phyloP scores from a whole-genome alignment of 257 asterid genomes.

The Cordia subcordata region DNA sequence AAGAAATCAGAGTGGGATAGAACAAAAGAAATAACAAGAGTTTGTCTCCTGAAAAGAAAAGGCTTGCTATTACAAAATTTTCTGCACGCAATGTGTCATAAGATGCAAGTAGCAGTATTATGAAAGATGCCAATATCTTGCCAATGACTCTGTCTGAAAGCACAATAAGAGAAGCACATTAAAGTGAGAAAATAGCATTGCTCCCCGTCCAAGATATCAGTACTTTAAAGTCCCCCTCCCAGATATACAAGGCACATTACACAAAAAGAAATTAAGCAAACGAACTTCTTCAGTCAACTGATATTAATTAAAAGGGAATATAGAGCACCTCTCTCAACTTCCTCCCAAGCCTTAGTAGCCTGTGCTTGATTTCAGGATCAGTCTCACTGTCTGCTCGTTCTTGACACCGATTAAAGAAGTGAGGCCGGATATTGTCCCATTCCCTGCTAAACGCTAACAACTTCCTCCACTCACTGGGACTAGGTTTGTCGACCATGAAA shows the following conservation, averaged over 20 bases:
- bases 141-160: too few species aligned
- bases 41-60: too few species aligned
- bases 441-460: slow-evolving; percentile 75
- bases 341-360: slow-evolving; percentile 69
- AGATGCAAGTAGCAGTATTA: too few species aligned
- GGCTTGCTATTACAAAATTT: too few species aligned
- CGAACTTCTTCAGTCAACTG: slow-evolving; percentile 9
- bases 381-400: slow-evolving; percentile 57
- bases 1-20: too few species aligned
- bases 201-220: background rate
- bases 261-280: slow-evolving; percentile 1
- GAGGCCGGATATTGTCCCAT: slow-evolving; percentile 76
- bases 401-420: slow-evolving; percentile 72
- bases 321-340: slow-evolving; percentile 80
- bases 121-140: too few species aligned
- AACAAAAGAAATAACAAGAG: too few species aligned
- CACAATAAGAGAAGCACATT: too few species aligned
- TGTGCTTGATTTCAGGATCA: slow-evolving; percentile 79
- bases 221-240: background rate
- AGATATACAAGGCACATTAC: background rate
- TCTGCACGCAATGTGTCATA: too few species aligned
- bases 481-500: slow-evolving; percentile 85
- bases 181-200: too few species aligned
- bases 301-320: background rate
- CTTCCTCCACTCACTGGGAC: slow-evolving; percentile 86